Evolutionary conservation across 2,329 filamentous ascomycete species (phyloP).

Genomic region (Trichoderma cornu-damae): DNA sequence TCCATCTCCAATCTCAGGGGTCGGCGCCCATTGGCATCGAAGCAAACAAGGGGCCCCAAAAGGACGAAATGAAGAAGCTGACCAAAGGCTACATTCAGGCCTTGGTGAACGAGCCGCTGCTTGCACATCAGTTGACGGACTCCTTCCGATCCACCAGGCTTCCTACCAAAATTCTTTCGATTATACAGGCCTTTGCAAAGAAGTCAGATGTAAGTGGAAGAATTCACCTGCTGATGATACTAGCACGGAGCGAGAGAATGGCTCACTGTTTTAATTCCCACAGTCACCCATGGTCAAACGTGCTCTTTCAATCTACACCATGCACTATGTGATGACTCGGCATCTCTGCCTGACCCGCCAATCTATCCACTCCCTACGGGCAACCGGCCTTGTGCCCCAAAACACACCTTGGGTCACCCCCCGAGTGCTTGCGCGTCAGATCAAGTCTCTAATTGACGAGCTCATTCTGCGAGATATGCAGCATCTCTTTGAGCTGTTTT

Average conservation of each 20-base stretch:
- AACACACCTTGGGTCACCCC: constrained; percentile 45
- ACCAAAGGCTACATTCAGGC: constrained; percentile 46
- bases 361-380: constrained; percentile 39
- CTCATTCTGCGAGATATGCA: constrained; percentile 48
- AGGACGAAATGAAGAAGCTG: constrained; percentile 43
- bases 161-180: constrained; percentile 42
- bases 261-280: neutral
- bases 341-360: constrained; percentile 48
- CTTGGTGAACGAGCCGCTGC: constrained; percentile 44
- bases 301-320: constrained; percentile 50
- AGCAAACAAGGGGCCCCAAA: constrained; percentile 36
- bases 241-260: neutral
- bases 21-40: constrained; percentile 51
- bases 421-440: constrained; percentile 51
- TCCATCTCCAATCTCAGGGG: constrained; percentile 39
- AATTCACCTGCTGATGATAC: neutral
- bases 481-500: constrained; percentile 48
- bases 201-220: constrained; percentile 38
- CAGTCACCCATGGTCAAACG: constrained; percentile 48
- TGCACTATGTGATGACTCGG: constrained; percentile 53
- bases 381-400: constrained; percentile 41
- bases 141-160: constrained; percentile 41
- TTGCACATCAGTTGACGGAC: constrained; percentile 48
- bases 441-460: constrained; percentile 54
- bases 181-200: constrained; percentile 46